These are phyloP conservation scores for Carex pumila DNA, from an alignment of 176 grass and related monocot species.

Conservation along the genomic window DNA sequence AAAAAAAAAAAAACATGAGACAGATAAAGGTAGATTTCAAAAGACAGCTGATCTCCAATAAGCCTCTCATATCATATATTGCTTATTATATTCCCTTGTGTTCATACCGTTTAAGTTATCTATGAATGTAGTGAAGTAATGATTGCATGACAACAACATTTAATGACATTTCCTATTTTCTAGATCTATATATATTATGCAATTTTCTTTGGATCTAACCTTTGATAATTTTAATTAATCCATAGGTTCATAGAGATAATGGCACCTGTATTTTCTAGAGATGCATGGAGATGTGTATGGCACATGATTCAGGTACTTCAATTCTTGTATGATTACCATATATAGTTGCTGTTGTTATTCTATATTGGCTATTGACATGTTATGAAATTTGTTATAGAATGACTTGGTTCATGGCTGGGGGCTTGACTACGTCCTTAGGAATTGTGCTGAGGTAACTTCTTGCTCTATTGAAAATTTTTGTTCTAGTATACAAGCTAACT, in stretches of 20 bases:
- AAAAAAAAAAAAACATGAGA: not conserved
- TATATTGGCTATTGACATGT: not conserved
- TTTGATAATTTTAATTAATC: not conserved
- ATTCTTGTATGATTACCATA: not conserved
- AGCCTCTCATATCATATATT: not conserved
- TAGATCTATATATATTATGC: not conserved
- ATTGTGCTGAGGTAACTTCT: slow-evolving; percentile 28
- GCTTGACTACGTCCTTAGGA: slow-evolving; percentile 29
- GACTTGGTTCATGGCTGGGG: slow-evolving; percentile 45
- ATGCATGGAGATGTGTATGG: slow-evolving; percentile 38
- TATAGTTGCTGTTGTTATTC: too few relatives aligned
- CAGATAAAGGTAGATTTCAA: not conserved
- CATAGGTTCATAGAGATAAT: slow-evolving; percentile 33
- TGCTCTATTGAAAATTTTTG: not conserved
- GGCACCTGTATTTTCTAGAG: slow-evolving; percentile 22
- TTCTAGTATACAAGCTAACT: not conserved
- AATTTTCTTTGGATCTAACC: not conserved
- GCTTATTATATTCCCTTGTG: not conserved
- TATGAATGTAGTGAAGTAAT: not conserved
- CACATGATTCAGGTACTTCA: slow-evolving; percentile 31
- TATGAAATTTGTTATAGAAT: slow-evolving; percentile 20
- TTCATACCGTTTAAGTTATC: not conserved
- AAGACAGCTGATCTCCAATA: not conserved
- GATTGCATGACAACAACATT: not conserved
- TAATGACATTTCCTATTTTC: not conserved